Evolutionary conservation across 352 stramenopile species (phyloP), one percentile per base, ranked within the genome.

Genomic region (Globisporangium alternatum): DNA sequence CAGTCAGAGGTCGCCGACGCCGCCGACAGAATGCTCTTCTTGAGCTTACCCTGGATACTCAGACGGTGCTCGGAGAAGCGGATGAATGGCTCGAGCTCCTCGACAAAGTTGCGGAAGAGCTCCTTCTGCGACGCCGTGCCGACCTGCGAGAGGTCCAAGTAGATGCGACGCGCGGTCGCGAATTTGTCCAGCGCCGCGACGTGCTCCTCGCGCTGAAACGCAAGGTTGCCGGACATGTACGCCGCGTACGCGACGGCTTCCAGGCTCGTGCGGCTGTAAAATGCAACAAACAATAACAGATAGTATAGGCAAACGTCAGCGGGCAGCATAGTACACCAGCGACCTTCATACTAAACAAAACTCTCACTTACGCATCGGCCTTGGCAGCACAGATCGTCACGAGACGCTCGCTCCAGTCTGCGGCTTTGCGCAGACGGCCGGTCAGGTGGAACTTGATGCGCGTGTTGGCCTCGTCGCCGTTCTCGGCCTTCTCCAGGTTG

Each of bases 381-480:
- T 81, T 81, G 31, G 74, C 75, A 0, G 83, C 74, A 60, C 89
- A 97, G 31, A 97, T 80, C 37, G 80, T 69, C 19, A 82, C 80
- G 25, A 97, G 83, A 9, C 88, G 75, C 64, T 89, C 81, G 70
- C 86, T 92, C 90, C 90, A 97, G 45, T 94, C 86, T 17, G 88
- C 71, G 1, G 90, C 90, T 64, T 97, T 97, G 69, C 80, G 78
- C 15, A 97, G 80, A 31, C 90, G 87, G 31, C 82, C 87, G 25
- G 86, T 86, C n/a, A 96, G 65, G 69, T 97, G 90, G 65, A 93
- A 96, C 71, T 92, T 94, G 65, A 95, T 93, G 67, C 87, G 86
- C 31, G 86, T 91, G 71, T 94, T 95, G 65, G 88, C 89, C 47
- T 94, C 85, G 45, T 90, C 83, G 37, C 84, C 81, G 58, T 94